Percentiles rank a stretch among this genome's conserved stretches.
phyloP scores from a whole-genome alignment of 2,329 filamentous ascomycete genomes.

The Alternaria arbusti region DNA sequence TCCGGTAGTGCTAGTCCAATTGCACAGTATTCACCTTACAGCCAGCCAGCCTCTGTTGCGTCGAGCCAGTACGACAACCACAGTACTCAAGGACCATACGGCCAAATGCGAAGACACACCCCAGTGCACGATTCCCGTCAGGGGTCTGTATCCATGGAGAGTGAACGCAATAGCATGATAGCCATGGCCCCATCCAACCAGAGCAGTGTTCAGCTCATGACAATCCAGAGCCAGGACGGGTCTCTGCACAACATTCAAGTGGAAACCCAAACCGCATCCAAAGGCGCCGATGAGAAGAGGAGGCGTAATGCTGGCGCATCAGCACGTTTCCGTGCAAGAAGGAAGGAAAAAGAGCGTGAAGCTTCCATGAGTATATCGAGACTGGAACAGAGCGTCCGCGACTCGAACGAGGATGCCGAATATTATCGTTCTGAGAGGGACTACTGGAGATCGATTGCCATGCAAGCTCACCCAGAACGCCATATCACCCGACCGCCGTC shows the following conservation, averaged over 20 bases:
- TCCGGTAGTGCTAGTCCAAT: slow-evolving; percentile 54
- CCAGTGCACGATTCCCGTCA: slow-evolving; percentile 40
- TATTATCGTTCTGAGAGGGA: slow-evolving; percentile 77
- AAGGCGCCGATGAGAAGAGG: slow-evolving; percentile 83
- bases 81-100: slow-evolving; percentile 30
- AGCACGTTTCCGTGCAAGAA: slow-evolving; percentile 78
- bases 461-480: slow-evolving; percentile 60
- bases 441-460: slow-evolving; percentile 64
- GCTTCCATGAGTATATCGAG: slow-evolving; percentile 72
- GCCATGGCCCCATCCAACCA: slow-evolving; percentile 55
- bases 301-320: slow-evolving; percentile 86
- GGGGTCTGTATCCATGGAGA: slow-evolving; percentile 40
- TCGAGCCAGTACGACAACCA: slow-evolving; percentile 48
- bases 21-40: slow-evolving; percentile 53
- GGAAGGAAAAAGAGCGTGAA: slow-evolving; percentile 82
- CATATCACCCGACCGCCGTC: slow-evolving; percentile 55
- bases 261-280: slow-evolving; percentile 81
- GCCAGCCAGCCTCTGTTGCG: slow-evolving; percentile 40
- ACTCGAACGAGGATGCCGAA: slow-evolving; percentile 72
- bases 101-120: slow-evolving; percentile 13
- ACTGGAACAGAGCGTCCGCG: slow-evolving; percentile 71
- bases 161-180: slow-evolving; percentile 49
- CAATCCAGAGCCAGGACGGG: slow-evolving; percentile 58
- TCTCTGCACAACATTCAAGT: slow-evolving; percentile 68
- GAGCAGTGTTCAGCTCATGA: slow-evolving; percentile 61